Conservation (phyloP, 2,329 filamentous ascomycete genomes). For the Pseudogymnoascus sp. region DNA sequence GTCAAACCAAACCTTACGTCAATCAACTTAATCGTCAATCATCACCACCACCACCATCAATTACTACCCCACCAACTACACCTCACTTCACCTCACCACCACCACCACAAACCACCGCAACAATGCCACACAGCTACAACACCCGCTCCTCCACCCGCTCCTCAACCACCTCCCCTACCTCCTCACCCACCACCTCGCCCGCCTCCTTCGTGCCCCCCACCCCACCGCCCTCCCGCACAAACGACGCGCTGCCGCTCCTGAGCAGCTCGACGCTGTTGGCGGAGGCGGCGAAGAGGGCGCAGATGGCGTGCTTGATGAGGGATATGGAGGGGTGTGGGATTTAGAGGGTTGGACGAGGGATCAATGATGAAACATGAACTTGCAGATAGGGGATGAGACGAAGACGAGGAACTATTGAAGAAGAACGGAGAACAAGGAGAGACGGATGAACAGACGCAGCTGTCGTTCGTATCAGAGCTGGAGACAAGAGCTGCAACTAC, state of each 20-base stretch:
- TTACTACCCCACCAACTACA: neutral
- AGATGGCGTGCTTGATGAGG: conserved; percentile 80
- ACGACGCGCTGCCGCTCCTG: conserved; percentile 56
- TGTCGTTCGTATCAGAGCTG: no score
- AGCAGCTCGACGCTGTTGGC: conserved; percentile 79
- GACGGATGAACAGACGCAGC: neutral
- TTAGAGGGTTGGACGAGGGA: no score
- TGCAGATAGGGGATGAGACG: no score
- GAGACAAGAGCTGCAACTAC: no score
- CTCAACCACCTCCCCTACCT: neutral
- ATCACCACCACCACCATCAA: neutral
- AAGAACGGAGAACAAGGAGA: neutral
- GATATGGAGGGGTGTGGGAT: conserved; percentile 56
- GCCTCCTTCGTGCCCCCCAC: neutral
- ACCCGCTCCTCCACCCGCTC: neutral
- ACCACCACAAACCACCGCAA: neutral
- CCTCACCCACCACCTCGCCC: neutral
- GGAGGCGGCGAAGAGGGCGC: conserved; percentile 86
- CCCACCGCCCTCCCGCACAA: conserved; percentile 17
- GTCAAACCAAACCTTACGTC: neutral
- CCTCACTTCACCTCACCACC: neutral
- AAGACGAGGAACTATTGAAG: conserved; percentile 21
- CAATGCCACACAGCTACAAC: neutral
- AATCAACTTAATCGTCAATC: neutral
- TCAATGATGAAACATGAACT: no score